Evolutionary conservation across 345 rosid genomes (phyloP).

Genomic region (Gossypium raimondii): DNA sequence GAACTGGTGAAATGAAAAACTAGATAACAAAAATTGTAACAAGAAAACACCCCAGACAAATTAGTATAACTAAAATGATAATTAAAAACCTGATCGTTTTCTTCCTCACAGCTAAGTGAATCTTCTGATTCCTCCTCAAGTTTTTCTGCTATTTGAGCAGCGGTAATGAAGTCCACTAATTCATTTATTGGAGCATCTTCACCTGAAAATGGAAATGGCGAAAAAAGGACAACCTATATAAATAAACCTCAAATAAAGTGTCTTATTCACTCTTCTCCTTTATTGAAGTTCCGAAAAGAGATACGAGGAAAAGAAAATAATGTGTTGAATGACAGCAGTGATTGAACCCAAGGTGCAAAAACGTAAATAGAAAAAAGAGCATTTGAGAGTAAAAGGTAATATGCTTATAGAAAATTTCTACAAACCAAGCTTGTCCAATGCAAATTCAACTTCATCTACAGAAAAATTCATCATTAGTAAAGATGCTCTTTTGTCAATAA

Average conservation of each 20-base stretch:
- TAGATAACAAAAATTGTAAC: neutral
- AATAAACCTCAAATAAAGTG: neutral
- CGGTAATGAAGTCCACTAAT: slow-evolving; percentile 74
- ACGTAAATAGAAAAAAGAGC: neutral
- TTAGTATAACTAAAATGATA: neutral
- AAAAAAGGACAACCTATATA: neutral
- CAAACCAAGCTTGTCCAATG: slow-evolving; percentile 74
- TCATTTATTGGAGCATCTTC: slow-evolving; percentile 52
- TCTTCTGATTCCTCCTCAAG: slow-evolving; percentile 39
- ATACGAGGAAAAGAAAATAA: neutral
- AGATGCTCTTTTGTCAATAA: slow-evolving; percentile 44
- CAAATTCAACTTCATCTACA: slow-evolving; percentile 56
- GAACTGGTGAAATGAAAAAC: neutral
- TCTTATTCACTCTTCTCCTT: neutral
- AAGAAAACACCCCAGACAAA: neutral
- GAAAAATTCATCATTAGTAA: slow-evolving; percentile 75
- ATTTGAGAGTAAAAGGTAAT: neutral
- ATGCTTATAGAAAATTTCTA: neutral
- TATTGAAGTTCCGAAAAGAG: neutral
- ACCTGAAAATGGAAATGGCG: slow-evolving; percentile 36
- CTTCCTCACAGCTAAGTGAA: slow-evolving; percentile 28
- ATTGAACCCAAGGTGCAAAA: neutral
- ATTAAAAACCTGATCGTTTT: slow-evolving; percentile 40
- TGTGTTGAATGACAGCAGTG: neutral
- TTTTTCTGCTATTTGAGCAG: slow-evolving; percentile 72